Conservation (phyloP, 306 rosid species). For the Heteromeles arbutifolia region DNA sequence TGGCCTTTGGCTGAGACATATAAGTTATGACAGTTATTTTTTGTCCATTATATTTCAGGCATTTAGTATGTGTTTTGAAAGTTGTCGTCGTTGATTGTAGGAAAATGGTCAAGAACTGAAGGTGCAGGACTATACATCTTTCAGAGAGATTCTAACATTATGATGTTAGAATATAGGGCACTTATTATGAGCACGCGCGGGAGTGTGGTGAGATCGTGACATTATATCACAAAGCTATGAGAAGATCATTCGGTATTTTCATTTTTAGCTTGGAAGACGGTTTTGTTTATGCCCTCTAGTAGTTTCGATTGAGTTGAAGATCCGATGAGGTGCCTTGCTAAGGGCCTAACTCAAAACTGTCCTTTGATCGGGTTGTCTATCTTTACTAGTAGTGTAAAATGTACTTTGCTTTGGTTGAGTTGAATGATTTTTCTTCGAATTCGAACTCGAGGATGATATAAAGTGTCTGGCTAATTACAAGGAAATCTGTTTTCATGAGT, state of each 20-base stretch:
- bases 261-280: background rate
- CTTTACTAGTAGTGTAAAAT: background rate
- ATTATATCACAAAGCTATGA: background rate
- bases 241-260: background rate
- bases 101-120: slow-evolving; percentile 19
- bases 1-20: background rate
- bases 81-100: slow-evolving; percentile 3
- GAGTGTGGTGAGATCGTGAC: background rate
- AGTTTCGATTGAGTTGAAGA: background rate
- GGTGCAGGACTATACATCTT: background rate
- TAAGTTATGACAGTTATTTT: background rate
- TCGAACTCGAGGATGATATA: background rate
- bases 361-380: background rate
- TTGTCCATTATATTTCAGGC: background rate
- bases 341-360: background rate
- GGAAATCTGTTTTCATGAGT: background rate
- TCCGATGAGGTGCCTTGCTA: background rate
- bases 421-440: background rate
- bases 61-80: background rate
- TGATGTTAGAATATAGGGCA: background rate
- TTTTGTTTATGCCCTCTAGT: background rate
- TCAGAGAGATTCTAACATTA: background rate
- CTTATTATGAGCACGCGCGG: background rate
- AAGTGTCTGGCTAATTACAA: background rate
- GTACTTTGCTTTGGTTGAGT: background rate